Evolutionary conservation across 768 basidiomycete species (phyloP), one percentile per base, ranked within the genome.

Genomic region (Leccinum broughii): DNA sequence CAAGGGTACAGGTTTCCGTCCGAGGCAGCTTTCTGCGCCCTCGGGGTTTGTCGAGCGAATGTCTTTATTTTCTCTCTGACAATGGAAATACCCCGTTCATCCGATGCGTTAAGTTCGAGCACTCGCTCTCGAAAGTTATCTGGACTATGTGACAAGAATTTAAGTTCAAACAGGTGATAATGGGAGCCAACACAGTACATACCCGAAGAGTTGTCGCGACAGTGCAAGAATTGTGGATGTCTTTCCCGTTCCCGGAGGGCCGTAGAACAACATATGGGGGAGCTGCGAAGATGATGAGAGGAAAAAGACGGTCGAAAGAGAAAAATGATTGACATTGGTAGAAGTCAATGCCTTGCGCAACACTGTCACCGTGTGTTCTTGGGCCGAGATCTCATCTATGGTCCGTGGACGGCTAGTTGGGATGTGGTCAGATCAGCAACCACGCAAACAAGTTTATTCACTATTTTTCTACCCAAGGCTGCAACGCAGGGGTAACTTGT

Each of bases 381-480:
- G 97, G 1, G 96, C 91, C 39, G 96, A 93, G 53, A 99, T 88
- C 73, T 99, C 97, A 69, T 97, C 93, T 63, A 99, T 98, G 22
- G 95, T 98, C 76, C 93, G 93, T 52, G 97, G 97, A 54, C 97
- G 92, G 72, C 95, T 98, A 70, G 28, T 52, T 55, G 57, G 55
- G 59, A 30, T 41, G 62, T 24, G n/a, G 46, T 51, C 44, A 66
- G 51, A 52, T 37, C 34, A 48, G 50, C 50, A 28, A 28, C 6
- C 8, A 13, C 7, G 13, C 15, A 55, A 51, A n/a, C 46, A 34
- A n/a, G 8, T 14, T 35, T 10, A 76, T 85, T 54, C 46, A 95
- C 95, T 98, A 99, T 84, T 98, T 98, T 77, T 99, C 97, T 0
- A 99, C 95, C 97, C 97, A 99, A 62, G 97, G 94, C 70, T 94